Evolutionary conservation across 345 rosid genomes (phyloP).

Genomic region (Cardamine occulta): DNA sequence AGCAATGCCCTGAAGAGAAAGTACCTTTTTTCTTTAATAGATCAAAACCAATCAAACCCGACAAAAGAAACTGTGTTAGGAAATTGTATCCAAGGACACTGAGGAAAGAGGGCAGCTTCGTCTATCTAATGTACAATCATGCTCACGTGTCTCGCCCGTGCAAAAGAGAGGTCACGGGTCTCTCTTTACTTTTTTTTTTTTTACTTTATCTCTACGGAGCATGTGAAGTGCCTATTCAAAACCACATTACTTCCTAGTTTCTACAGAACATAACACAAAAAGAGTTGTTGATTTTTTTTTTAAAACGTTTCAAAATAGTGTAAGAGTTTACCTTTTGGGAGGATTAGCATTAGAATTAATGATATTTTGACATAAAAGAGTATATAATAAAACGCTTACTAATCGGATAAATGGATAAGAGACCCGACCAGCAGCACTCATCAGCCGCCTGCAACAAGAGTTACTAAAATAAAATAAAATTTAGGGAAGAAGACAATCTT

Average conservation of each 20-base stretch:
- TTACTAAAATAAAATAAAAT: background rate
- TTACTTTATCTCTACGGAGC: slow-evolving; percentile 27
- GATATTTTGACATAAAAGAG: background rate
- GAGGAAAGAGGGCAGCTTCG: slow-evolving; percentile 32
- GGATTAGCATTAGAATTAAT: background rate
- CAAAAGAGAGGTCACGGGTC: slow-evolving; percentile 37
- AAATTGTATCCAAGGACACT: slow-evolving; percentile 16
- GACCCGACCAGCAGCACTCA: background rate
- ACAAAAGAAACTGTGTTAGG: background rate
- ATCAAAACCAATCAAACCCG: background rate
- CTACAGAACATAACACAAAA: slow-evolving; percentile 4
- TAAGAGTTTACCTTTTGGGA: background rate
- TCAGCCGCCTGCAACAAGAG: slow-evolving; percentile 28
- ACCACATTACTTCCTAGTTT: slow-evolving; percentile 25
- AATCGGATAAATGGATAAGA: slow-evolving; percentile 3
- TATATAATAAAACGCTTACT: background rate
- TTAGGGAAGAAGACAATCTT: slow-evolving; percentile 15
- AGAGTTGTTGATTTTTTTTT: background rate
- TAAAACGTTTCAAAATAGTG: background rate
- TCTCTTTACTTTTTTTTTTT: background rate
- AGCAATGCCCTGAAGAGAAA: slow-evolving; percentile 29
- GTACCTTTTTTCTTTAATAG: background rate
- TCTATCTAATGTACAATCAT: slow-evolving; percentile 18
- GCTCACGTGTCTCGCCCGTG: slow-evolving; percentile 42
- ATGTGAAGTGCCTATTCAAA: slow-evolving; percentile 34